phyloP scores from a whole-genome alignment of 768 basidiomycete species.

The Kondoa malvinella region DNA sequence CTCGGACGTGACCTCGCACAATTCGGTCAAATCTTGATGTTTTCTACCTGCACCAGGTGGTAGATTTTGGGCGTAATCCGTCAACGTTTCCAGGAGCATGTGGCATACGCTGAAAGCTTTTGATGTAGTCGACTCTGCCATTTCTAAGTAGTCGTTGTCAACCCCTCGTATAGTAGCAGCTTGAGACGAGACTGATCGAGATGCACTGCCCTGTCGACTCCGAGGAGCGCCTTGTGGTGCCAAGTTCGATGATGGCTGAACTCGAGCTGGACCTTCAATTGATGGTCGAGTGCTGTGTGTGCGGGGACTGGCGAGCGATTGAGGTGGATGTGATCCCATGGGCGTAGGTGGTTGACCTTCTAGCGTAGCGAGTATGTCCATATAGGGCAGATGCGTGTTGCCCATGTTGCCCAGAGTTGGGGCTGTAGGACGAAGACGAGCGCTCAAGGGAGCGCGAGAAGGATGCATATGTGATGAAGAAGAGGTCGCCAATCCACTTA shows the following conservation, averaged over 20 bases:
- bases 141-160: constrained; percentile 7
- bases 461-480: not conserved
- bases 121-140: not conserved
- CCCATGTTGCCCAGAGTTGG: not conserved
- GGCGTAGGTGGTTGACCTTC: constrained; percentile 6
- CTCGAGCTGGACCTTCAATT: constrained; percentile 1
- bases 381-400: not conserved
- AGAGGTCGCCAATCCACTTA: not conserved
- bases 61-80: not conserved
- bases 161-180: not conserved
- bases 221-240: not conserved
- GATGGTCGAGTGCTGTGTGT: not conserved
- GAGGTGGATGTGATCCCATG: not conserved
- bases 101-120: constrained; percentile 5
- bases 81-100: constrained; percentile 7
- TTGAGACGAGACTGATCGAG: not conserved
- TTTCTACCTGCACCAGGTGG: not conserved
- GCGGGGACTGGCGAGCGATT: not conserved
- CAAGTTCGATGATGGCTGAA: not conserved
- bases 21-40: not conserved
- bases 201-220: not conserved
- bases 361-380: constrained; percentile 2
- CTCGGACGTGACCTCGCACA: constrained; percentile 3
- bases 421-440: not conserved
- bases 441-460: not conserved